Evolutionary conservation across 177 flowering plant genomes (phyloP).

Genomic region (Vitis hybrid): DNA sequence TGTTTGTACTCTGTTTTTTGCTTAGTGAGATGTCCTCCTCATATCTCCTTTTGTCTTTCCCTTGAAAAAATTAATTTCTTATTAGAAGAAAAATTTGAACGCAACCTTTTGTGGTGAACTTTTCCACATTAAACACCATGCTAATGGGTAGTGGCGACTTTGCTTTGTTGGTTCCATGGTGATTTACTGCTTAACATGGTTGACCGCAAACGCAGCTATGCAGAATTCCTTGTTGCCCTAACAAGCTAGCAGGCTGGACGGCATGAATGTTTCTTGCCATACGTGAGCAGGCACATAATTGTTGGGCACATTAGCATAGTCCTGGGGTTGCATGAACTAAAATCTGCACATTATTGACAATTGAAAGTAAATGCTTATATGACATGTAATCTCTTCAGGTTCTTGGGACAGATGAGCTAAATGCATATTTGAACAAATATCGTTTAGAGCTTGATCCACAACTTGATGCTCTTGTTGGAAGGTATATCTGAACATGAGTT

Average conservation of each 20-base stretch:
- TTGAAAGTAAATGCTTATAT: background rate
- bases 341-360: no score
- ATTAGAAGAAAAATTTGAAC: background rate
- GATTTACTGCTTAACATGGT: background rate
- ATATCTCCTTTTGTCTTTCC: background rate
- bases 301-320: background rate
- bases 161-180: background rate
- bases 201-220: background rate
- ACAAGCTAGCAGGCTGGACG: background rate
- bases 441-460: constrained; percentile 85
- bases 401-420: constrained; percentile 82
- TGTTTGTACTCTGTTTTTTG: no score
- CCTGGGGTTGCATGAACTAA: background rate
- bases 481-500: constrained; percentile 27
- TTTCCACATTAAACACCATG: background rate
- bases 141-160: background rate
- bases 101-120: background rate
- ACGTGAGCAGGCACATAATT: background rate
- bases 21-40: background rate
- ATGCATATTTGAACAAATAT: constrained; percentile 73
- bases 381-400: constrained; percentile 43
- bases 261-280: background rate
- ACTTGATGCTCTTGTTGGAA: constrained; percentile 86
- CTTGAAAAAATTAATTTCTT: background rate
- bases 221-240: background rate